phyloP scores from a whole-genome alignment of 106 monocot species.

The Apostasia ramifera region DNA sequence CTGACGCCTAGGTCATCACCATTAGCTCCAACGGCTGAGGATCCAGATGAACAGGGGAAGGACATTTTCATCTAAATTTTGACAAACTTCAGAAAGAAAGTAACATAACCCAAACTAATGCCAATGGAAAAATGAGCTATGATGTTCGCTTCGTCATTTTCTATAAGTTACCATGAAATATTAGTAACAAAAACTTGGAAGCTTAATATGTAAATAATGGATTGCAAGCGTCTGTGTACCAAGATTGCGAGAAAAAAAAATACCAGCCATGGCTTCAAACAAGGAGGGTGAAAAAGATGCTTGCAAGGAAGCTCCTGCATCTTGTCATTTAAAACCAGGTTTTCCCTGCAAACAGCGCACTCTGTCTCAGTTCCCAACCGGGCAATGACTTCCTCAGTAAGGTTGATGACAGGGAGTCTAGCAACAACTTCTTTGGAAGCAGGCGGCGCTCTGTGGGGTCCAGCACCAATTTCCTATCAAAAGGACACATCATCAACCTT shows the following conservation, averaged over 20 bases:
- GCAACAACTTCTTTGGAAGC: slow-evolving; percentile 95
- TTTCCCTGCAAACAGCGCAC: slow-evolving; percentile 92
- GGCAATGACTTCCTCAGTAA: slow-evolving; percentile 60
- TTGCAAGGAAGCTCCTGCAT: slow-evolving; percentile 99
- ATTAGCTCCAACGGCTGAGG: too few species aligned
- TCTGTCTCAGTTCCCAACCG: slow-evolving; percentile 73
- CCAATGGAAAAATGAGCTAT: background rate
- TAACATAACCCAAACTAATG: too few species aligned
- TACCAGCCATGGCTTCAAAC: slow-evolving; percentile 99
- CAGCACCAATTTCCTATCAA: slow-evolving; percentile 58
- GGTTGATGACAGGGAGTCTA: slow-evolving; percentile 65
- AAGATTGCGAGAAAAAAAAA: background rate
- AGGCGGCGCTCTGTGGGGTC: slow-evolving; percentile 64
- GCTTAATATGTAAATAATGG: too few species aligned
- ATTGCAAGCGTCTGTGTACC: too few species aligned
- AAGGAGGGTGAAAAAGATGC: slow-evolving; percentile 91
- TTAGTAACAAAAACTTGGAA: background rate
- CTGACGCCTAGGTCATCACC: too few species aligned
- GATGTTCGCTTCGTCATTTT: too few species aligned
- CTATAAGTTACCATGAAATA: background rate
- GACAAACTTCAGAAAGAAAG: too few species aligned
- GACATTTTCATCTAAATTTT: too few species aligned
- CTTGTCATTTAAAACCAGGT: slow-evolving; percentile 66
- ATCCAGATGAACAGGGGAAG: too few species aligned
- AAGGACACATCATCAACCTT: too few species aligned